Percentiles rank a stretch among this genome's conserved stretches.
These are phyloP conservation scores for Aspergillus sp. DNA, from an alignment of 2,329 filamentous ascomycete genomes.

Conservation along the genomic window DNA sequence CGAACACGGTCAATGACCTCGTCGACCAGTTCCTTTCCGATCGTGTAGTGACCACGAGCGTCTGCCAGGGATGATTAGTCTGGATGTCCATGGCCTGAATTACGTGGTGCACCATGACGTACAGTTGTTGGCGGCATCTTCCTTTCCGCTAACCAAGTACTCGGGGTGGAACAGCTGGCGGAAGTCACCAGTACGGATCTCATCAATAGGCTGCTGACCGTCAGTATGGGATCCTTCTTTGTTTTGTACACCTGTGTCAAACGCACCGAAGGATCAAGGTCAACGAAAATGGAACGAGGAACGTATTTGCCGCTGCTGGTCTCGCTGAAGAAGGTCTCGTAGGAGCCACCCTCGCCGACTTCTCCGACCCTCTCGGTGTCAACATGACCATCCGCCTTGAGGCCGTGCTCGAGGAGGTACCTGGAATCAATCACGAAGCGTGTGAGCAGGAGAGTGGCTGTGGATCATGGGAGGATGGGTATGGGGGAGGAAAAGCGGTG, in stretches of 20 bases:
- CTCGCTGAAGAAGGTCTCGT: constrained; percentile 60
- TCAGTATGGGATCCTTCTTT: constrained; percentile 7
- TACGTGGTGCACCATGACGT: constrained; percentile 12
- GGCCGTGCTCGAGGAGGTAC: constrained; percentile 59
- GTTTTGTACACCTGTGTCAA: not conserved
- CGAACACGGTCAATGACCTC: constrained; percentile 57
- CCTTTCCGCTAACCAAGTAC: constrained; percentile 58
- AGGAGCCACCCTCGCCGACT: constrained; percentile 48
- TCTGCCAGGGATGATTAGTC: constrained; percentile 33
- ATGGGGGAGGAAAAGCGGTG: constrained; percentile 20
- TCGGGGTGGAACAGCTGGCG: constrained; percentile 59
- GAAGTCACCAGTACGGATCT: constrained; percentile 57
- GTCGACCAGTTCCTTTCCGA: constrained; percentile 60
- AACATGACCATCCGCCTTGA: constrained; percentile 52
- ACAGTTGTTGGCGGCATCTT: constrained; percentile 63
- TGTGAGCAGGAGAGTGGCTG: not conserved
- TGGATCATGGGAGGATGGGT: constrained; percentile 2
- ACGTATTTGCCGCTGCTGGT: constrained; percentile 59
- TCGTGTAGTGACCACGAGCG: constrained; percentile 60
- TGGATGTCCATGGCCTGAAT: not conserved
- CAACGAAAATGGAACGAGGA: constrained; percentile 59
- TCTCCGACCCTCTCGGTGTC: constrained; percentile 48
- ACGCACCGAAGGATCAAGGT: constrained; percentile 55
- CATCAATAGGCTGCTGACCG: constrained; percentile 50
- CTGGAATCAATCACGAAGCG: constrained; percentile 25